Percentiles rank a stretch among this genome's conserved stretches.
These are phyloP conservation scores for Ceratocystis harringtonii DNA, from an alignment of 2,329 filamentous ascomycete species.

Conservation along the genomic window DNA sequence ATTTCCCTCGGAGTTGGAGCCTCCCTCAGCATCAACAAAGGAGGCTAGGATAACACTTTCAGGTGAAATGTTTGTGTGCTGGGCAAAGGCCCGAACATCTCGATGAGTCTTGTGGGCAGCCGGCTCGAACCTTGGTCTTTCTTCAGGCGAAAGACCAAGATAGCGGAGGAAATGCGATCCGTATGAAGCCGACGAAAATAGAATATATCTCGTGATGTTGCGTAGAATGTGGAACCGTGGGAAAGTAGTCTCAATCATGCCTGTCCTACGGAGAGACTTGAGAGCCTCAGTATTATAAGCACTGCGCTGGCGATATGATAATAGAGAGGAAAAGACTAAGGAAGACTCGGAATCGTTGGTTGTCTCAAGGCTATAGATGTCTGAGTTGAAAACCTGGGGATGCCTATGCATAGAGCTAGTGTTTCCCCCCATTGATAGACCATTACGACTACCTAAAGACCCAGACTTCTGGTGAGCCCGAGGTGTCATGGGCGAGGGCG, in stretches of 20 bases:
- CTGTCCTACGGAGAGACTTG: slow-evolving; percentile 35
- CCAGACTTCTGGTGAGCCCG: slow-evolving; percentile 6
- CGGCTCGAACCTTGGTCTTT: slow-evolving; percentile 27
- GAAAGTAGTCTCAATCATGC: slow-evolving; percentile 43
- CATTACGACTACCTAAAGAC: slow-evolving; percentile 9
- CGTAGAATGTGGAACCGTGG: slow-evolving; percentile 43
- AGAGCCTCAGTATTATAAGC: slow-evolving; percentile 36
- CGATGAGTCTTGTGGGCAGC: slow-evolving; percentile 37
- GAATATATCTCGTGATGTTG: slow-evolving; percentile 50
- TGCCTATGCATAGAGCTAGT: slow-evolving; percentile 5
- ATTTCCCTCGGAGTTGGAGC: slow-evolving; percentile 47
- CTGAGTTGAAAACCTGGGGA: slow-evolving; percentile 27
- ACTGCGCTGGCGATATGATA: slow-evolving; percentile 33
- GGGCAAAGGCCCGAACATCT: slow-evolving; percentile 48
- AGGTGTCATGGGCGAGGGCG: background rate
- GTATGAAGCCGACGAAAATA: slow-evolving; percentile 52
- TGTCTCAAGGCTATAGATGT: slow-evolving; percentile 45
- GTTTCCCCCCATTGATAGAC: background rate
- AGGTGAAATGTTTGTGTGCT: slow-evolving; percentile 43
- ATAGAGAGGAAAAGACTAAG: slow-evolving; percentile 30
- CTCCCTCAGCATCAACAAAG: slow-evolving; percentile 54
- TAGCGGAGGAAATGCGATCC: slow-evolving; percentile 48
- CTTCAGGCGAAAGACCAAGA: slow-evolving; percentile 42
- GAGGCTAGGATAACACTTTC: slow-evolving; percentile 51
- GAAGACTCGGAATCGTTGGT: slow-evolving; percentile 39